Evolutionary conservation across 2,329 filamentous ascomycete species (phyloP), one percentile per base, ranked within the genome.

Genomic region (Juglanconis oblonga): DNA sequence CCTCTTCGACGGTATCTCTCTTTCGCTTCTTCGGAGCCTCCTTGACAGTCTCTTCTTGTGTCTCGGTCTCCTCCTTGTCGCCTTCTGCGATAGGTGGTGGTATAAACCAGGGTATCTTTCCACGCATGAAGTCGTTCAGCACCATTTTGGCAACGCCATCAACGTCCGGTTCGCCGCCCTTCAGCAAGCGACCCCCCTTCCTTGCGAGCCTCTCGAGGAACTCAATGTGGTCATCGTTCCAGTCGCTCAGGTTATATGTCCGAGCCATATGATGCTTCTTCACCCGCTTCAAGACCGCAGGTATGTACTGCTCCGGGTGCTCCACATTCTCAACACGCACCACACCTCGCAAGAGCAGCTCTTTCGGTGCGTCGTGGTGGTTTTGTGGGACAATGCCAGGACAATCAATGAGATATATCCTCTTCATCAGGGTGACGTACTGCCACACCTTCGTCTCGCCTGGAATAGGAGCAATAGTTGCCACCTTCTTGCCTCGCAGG

Each of bases 381-480:
- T 90, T 95, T 0, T 95, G 94, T 4, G 95, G 95, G 0, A 98
- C 95, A 45, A 99, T 92, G 74, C 95, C 95, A 44, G 95, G 95
- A 70, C 94, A 98, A 70, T 99, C 95, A 68, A 99, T 98, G 57
- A 99, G 84, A 75, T 94, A 93, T 55, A 93, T 93, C 59, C 90
- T 80, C 77, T 90, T 91, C 88, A 92, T 93, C 63, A 92, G 74
- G 3, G 87, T 92, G 67, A 91, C 87, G 69, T 90, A 90, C 60
- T 97, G 94, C 94, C 95, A 98, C 35, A 97, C 90, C 76, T 97
- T 98, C 38, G 94, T 98, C 79, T 97, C 93, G 13, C 93, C 95
- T 6, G 95, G 94, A 64, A 98, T 97, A 5, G 94, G 95, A 6
- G 95, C 95, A 3, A 96, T 92, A 14, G 83, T 95, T 77, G 93